Base-by-base conservation (phyloP, 768 basidiomycete species). In the Leccinum boreale region DNA sequence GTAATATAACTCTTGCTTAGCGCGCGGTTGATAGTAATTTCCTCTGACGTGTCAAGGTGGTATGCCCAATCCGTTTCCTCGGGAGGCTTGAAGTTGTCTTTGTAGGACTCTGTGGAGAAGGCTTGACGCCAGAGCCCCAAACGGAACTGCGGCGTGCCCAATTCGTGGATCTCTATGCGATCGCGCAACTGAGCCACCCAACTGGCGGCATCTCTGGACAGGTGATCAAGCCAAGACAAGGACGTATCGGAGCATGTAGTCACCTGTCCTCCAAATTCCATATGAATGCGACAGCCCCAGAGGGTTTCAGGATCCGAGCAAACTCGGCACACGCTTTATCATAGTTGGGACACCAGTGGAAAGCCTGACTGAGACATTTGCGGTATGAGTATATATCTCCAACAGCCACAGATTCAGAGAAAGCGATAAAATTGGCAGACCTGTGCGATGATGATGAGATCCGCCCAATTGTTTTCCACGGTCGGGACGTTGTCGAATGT, bases 181-280 rank as follows among this genome's bases (percentile, higher is more conserved):
- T 90, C 82, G 8, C 93, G 84, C 10, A 94, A 55, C 61, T 85
- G 77, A 1, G 81, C 85, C 46, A 92, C 87, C 92, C 92, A 95
- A n/a, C 68, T 66, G 21, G 86, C 86, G 2, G 71, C 71, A 23
- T 83, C 79, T 60, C 88, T 87, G 62, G 11, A 21, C 31, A 17
- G 10, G 14, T 10, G 42, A 51, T 61, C 19, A 58, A 19, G 46
- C 44, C 15, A 31, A 4, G 36, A 9, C 28, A 11, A 44, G 21
- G 17, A 15, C 5, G 11, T 19, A 12, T 31, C 23, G 21, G 24
- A 53, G 29, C 23, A 52, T 17, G 28, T 12, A 2, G 29, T 48
- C 58, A 86, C 86, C 88, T 78, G 71, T 93, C 87, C 70, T 97
- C 95, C 29, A 95, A 75, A 73, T 97, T 98, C 95, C 95, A 98